Base-by-base conservation (phyloP, 2,329 filamentous ascomycete genomes). In the Coniella lustricola region DNA sequence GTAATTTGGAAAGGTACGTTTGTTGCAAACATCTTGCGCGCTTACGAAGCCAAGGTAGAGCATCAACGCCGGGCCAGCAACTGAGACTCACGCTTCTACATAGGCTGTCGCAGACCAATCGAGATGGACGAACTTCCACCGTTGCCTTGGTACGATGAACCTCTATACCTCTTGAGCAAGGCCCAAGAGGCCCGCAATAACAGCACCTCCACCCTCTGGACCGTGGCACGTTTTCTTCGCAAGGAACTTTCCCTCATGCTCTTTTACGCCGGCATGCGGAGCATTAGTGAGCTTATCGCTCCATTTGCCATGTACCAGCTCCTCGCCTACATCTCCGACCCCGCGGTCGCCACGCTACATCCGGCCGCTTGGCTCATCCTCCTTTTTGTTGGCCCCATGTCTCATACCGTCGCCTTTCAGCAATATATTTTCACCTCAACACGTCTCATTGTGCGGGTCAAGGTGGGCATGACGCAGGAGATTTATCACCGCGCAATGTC, bases 391-490 rank as follows among this genome's bases (percentile, higher is more conserved):
- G 77, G 77, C 0, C 75, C 75, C 1, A 55, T 72, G 35, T 57
- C 63, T 3, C 71, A 73, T 13, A 76, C 77, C 3, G 54, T 79
- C 37, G 60, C 67, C 46, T 77, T 73, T 53, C 76, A 81, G 57
- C 75, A 76, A 54, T 81, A 81, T 57, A 67, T 80, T 31, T 81
- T 80, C 55, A 74, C 66, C 2, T 75, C 75, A 7, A 80, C 77
- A 2, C 68, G 75, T n/a, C 61, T 80, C 37, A 62, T 79, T 31
- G 75, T 80, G 32, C 73, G 77, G 21, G 62, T 79, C 48, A 79
- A 77, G 56, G 70, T 76, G 22, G 75, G 72, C 22, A 66, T 81
- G 49, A 79, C 76, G 0, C 76, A 80, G 54, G 77, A 81, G 57
- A 66, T 81, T 9, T 81, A 81, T 54, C 71, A 72, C 52, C 73